A percentile compares a stretch with the other conserved stretches of the same genome.
Evolutionary conservation across 1,139 yeast species (phyloP).

Genomic region (Sugiyamaella castrensis): DNA sequence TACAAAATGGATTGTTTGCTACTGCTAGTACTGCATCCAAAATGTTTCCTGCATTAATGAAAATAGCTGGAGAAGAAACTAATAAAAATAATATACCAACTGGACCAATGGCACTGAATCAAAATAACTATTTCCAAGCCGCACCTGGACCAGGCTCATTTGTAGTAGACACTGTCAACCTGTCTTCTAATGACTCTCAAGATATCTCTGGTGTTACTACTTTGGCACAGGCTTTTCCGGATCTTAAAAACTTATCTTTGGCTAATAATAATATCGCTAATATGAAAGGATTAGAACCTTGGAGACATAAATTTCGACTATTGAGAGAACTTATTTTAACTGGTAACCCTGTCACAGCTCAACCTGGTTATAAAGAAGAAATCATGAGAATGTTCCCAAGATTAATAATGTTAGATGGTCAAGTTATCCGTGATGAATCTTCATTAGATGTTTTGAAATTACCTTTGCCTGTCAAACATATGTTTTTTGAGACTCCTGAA

Average conservation of each 20-base stretch:
- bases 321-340: constrained; percentile 72
- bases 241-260: constrained; percentile 71
- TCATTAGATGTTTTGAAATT: constrained; percentile 47
- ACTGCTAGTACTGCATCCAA: constrained; percentile 60
- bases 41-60: constrained; percentile 89
- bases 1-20: constrained; percentile 63
- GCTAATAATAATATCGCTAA: constrained; percentile 67
- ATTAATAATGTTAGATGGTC: constrained; percentile 74
- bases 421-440: constrained; percentile 67
- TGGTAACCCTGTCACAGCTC: constrained; percentile 70
- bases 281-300: constrained; percentile 60
- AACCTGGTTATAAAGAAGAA: constrained; percentile 55
- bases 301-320: constrained; percentile 72
- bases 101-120: too few species aligned
- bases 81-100: constrained; percentile 26
- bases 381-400: constrained; percentile 73
- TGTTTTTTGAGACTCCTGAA: constrained; percentile 80
- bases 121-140: too few species aligned
- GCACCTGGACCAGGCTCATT: background rate
- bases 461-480: constrained; percentile 50
- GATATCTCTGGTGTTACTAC: constrained; percentile 65
- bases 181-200: constrained; percentile 64
- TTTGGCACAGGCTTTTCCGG: constrained; percentile 72
- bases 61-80: constrained; percentile 58
- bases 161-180: constrained; percentile 66